Base-by-base conservation (phyloP, 768 basidiomycete species). In the Hygrophoropsis aurantiaca region DNA sequence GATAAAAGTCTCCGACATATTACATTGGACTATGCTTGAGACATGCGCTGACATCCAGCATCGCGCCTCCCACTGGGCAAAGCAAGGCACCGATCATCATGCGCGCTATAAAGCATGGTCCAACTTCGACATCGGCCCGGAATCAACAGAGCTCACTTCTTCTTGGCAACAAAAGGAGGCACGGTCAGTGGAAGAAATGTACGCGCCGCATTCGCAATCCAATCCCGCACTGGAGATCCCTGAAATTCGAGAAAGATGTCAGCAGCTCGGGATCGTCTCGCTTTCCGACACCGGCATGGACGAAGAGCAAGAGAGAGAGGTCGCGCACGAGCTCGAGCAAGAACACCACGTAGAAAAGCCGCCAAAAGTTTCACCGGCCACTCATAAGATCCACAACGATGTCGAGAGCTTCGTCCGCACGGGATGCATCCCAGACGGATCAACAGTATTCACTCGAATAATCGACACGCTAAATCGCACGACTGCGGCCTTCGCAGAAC, bases 21-120 rank as follows among this genome's bases (percentile, higher is more conserved):
- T 78, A 4, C 59, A 62, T 7, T 79, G 78, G 78, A 55, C 64
- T 1, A 74, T 78, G 61, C 53, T 46, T 1, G 68, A 75, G 52
- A 75, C 77, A 3, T 79, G 75, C 41, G 42, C 45, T 1, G 65
- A 75, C 20, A 72, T 78, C 24, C 55, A 69, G n/a, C 66, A 64
- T 9, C 56, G 72, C 42, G 59, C 64, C 36, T 60, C 71, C 13
- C 69, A 67, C 26, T 78, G 77, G 76, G 67, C 60, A 19, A 62
- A 71, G 32, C 77, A 78, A 43, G 61, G 58, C 26, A 52, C 34
- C 4, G 51, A 62, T 21, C 62, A 58, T 21, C 18, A 35, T 0
- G 40, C 34, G 3, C 59, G 61, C 26, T 54, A 54, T 35, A 23
- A 19, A 1, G 50, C 39, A 33, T 62, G 61, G 61, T 46, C 42